These are phyloP conservation scores for Austroboletus novae-zelandiae DNA, from an alignment of 1,284 basidiomycete genomes.

Conservation along the genomic window DNA sequence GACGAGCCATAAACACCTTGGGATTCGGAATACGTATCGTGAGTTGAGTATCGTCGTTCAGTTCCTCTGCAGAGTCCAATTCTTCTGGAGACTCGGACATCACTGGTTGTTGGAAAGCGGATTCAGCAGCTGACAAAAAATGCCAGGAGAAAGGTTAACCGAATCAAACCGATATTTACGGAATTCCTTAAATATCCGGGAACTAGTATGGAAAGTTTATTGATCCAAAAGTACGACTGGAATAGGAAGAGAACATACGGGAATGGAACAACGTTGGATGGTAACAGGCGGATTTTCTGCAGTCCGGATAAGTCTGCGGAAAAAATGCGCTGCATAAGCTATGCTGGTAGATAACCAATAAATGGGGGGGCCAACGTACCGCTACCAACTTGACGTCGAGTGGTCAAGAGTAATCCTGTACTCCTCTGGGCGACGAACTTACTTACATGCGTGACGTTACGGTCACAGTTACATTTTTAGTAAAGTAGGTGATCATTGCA, in stretches of 20 bases:
- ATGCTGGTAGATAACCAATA: constrained; percentile 4
- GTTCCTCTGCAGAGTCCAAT: constrained; percentile 43
- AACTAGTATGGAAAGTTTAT: constrained; percentile 8
- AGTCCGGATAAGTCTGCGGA: constrained; percentile 12
- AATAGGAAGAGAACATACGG: constrained; percentile 10
- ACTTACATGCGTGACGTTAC: constrained; percentile 38
- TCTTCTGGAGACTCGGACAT: constrained; percentile 43
- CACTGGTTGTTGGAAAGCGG: constrained; percentile 8
- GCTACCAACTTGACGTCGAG: constrained; percentile 22
- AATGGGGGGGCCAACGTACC: constrained; percentile 6
- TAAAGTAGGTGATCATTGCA: constrained; percentile 36
- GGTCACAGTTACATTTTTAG: constrained; percentile 31
- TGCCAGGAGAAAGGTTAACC: constrained; percentile 9
- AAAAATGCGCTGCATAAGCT: constrained; percentile 6
- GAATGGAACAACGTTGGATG: constrained; percentile 7
- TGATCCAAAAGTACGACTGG: constrained; percentile 7
- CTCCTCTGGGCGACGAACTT: constrained; percentile 31
- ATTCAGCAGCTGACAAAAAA: constrained; percentile 20
- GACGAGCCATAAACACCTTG: constrained; percentile 53
- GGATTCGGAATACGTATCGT: constrained; percentile 63
- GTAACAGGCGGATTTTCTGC: constrained; percentile 9
- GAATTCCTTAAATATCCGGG: constrained; percentile 1
- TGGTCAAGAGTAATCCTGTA: constrained; percentile 30
- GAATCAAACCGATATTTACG: constrained; percentile 10
- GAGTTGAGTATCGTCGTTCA: constrained; percentile 56